These are phyloP conservation scores for Saprolegnia diclina DNA, from an alignment of 352 stramenopile species.

Conservation along the genomic window DNA sequence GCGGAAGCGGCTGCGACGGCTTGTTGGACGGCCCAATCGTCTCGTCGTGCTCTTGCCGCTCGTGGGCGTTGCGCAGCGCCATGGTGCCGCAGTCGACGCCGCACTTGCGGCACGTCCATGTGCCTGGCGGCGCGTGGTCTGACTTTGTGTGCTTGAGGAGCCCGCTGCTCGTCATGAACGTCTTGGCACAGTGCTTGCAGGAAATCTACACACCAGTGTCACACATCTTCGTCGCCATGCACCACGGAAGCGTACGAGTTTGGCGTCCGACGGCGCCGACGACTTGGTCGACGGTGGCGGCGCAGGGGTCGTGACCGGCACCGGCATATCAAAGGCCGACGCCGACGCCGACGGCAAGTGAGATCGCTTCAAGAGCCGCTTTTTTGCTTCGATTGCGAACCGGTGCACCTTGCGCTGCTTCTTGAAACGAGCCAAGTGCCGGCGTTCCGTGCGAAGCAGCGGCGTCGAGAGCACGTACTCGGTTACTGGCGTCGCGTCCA, in stretches of 20 bases:
- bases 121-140: conserved; percentile 21
- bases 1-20: conserved; percentile 1
- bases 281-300: background rate
- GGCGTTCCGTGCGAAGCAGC: background rate
- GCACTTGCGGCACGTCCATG: conserved; percentile 27
- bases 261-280: background rate
- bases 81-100: conserved; percentile 24
- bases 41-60: conserved; percentile 27
- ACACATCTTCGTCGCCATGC: background rate
- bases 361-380: background rate
- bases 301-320: background rate
- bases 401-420: background rate
- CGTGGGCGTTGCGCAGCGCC: conserved; percentile 26
- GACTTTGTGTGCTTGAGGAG: conserved; percentile 28
- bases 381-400: conserved; percentile 1
- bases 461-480: conserved; percentile 22
- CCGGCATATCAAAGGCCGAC: background rate
- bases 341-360: background rate
- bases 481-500: conserved; percentile 14
- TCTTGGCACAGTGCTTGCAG: conserved; percentile 28
- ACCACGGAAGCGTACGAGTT: background rate
- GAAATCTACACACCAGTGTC: conserved; percentile 17
- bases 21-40: conserved; percentile 25
- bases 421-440: conserved; percentile 2
- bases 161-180: conserved; percentile 25